Base-by-base conservation (phyloP, 225 moss, liverwort and hornwort genomes). In the Rhytidiadelphus loreus region DNA sequence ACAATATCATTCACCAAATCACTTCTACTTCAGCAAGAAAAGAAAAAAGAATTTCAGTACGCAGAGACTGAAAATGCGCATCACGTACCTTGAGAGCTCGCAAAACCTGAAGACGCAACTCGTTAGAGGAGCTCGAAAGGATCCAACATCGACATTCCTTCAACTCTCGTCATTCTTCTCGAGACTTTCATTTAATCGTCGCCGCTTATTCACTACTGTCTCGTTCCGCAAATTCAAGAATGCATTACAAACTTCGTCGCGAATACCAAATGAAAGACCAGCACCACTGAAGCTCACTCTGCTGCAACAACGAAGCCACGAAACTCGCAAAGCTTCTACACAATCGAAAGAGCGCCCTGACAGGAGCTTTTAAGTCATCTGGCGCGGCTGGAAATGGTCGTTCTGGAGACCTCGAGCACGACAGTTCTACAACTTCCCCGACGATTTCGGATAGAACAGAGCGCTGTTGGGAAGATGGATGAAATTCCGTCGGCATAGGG, bases 181-280 rank as follows among this genome's bases (percentile, higher is more conserved):
- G 24, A 85, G 91, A 86, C 88, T 86, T 91, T 88, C 88, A 86
- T 88, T 10, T 71, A 91, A 84, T 61, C 20, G 30, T 82, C 71
- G n/a, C 37, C 26, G 7, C 62, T 41, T 6, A 2, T 5, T 7
- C 13, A 26, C 33, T 15, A 4, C 80, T 15, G 25, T 79, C 52
- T 57, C 89, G 35, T 52, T 56, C 66, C 41, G 70, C 63, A 46
- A 66, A 20, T 35, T 82, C 82, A 83, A 30, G 35, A 83, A 46
- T 86, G 65, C 82, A 71, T 4, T 15, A 3, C 28, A 65, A 30
- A 64, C 80, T 70, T n/a, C 53, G 39, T 59, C 35, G 59, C 46
- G 7, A n/a, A 28, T 35, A 9, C 44, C 41, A 72, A 23, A 57
- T 32, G 77, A 37, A 15, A 59, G 32, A 26, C 37, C 50, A 20